Percentiles rank a stretch among this genome's conserved stretches.
phyloP scores from a whole-genome alignment of 495 filamentous ascomycete genomes.

The Xylaria palmicola region DNA sequence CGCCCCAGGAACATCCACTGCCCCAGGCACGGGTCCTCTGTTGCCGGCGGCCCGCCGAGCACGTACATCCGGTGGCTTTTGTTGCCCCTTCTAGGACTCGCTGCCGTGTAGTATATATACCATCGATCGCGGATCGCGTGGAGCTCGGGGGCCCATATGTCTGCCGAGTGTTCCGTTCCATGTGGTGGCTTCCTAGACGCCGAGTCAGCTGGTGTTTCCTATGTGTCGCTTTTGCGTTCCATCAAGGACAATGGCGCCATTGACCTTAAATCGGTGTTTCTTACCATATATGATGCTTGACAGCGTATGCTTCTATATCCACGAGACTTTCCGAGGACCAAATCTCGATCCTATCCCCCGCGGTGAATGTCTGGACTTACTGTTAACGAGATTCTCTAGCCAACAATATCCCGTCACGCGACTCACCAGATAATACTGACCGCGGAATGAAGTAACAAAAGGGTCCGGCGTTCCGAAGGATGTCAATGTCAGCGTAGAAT shows the following conservation, averaged over 20 bases:
- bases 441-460: constrained; percentile 24
- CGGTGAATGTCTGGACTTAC: constrained; percentile 26
- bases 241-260: not conserved
- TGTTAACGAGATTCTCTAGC: not conserved
- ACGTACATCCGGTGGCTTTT: constrained; percentile 36
- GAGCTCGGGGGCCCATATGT: constrained; percentile 35
- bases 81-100: constrained; percentile 25
- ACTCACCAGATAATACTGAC: constrained; percentile 30
- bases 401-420: not conserved
- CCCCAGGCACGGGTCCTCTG: constrained; percentile 24
- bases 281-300: constrained; percentile 32
- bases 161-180: constrained; percentile 31
- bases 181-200: constrained; percentile 27
- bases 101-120: constrained; percentile 35
- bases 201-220: not conserved
- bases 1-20: constrained; percentile 34
- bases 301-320: constrained; percentile 28
- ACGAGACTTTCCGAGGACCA: constrained; percentile 30
- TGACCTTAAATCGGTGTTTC: not conserved
- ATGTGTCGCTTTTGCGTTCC: not conserved
- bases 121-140: constrained; percentile 31
- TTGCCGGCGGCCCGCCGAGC: constrained; percentile 26
- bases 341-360: constrained; percentile 33
- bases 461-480: constrained; percentile 31
- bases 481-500: constrained; percentile 30